Conservation (phyloP, 1,284 basidiomycete species). For the Ustilago trichophora region DNA sequence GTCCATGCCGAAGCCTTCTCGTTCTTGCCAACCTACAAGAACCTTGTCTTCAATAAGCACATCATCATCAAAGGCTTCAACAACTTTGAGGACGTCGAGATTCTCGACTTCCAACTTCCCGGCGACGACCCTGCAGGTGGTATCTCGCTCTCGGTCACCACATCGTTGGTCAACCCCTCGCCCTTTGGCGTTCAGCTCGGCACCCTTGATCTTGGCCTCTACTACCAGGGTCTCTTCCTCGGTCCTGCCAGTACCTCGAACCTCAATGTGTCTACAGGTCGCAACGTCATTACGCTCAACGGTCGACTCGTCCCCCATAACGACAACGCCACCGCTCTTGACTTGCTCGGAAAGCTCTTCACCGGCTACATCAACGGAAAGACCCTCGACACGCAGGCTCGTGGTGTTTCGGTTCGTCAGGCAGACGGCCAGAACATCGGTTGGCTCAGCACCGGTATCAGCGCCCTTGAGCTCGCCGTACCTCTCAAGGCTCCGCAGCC, state of each 20-base stretch:
- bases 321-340: constrained; percentile 70
- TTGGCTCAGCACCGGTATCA: constrained; percentile 76
- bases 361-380: constrained; percentile 79
- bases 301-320: constrained; percentile 74
- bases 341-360: constrained; percentile 74
- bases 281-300: constrained; percentile 74
- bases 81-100: constrained; percentile 73
- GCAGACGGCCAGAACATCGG: constrained; percentile 73
- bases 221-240: constrained; percentile 73
- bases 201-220: constrained; percentile 75
- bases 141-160: constrained; percentile 75
- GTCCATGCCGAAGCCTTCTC: constrained; percentile 75
- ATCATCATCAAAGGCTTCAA: constrained; percentile 72
- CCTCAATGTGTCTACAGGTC: constrained; percentile 67
- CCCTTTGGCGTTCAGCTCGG: constrained; percentile 78
- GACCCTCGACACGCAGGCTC: constrained; percentile 73
- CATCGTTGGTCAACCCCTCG: constrained; percentile 75
- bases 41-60: constrained; percentile 54
- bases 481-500: constrained; percentile 73
- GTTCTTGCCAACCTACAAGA: constrained; percentile 59
- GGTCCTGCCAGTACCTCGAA: constrained; percentile 71
- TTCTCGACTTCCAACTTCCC: constrained; percentile 77
- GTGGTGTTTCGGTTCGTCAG: constrained; percentile 71
- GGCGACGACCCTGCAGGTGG: constrained; percentile 76
- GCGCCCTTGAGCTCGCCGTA: constrained; percentile 72